A percentile compares a stretch with the other conserved stretches of the same genome.
phyloP scores from a whole-genome alignment of 768 basidiomycete genomes.

The Tulasnella calospora region DNA sequence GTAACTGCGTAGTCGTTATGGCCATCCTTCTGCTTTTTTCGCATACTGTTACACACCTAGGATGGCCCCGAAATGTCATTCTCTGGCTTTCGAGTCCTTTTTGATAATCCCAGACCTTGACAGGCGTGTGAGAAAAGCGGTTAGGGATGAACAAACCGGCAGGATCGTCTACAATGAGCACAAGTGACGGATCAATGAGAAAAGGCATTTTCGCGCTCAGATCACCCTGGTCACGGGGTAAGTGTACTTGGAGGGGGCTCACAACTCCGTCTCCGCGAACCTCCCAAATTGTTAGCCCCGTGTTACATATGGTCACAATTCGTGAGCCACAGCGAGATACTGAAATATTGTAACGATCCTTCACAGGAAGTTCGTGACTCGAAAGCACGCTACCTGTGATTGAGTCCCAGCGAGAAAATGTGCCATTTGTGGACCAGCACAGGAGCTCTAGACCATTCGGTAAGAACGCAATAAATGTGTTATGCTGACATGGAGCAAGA shows the following conservation, averaged over 20 bases:
- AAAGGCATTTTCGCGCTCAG: too few species aligned
- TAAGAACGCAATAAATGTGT: background rate
- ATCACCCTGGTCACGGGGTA: too few species aligned
- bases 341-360: background rate
- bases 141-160: too few species aligned
- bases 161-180: too few species aligned
- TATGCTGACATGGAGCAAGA: too few species aligned
- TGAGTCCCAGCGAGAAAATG: background rate
- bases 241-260: too few species aligned
- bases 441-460: background rate
- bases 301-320: background rate
- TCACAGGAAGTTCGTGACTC: background rate
- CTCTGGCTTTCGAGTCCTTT: background rate
- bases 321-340: background rate
- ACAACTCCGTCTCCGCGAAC: too few species aligned
- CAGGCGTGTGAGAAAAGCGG: too few species aligned
- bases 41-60: background rate
- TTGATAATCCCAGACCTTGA: background rate
- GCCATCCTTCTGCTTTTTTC: background rate
- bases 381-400: background rate
- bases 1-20: background rate
- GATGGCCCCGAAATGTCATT: background rate
- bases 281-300: too few species aligned
- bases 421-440: too few species aligned
- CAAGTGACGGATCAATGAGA: too few species aligned